Base-by-base conservation (phyloP, 352 stramenopile genomes). In the Globisporangium viniferum region DNA sequence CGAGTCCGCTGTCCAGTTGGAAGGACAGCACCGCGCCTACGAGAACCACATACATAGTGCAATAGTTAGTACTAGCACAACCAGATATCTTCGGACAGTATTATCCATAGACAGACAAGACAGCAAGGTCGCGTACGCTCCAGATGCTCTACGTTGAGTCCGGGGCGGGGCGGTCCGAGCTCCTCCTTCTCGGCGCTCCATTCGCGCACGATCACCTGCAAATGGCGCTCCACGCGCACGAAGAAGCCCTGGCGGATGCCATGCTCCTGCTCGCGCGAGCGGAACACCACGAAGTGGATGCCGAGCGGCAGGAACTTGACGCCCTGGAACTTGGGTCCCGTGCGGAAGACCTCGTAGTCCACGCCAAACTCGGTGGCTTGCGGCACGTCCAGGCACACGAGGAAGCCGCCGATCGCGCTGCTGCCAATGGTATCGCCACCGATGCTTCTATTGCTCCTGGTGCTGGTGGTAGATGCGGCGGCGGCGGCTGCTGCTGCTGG, bases 341-440 rank as follows among this genome's bases (percentile, higher is more conserved):
- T 94, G 61, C 88, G 84, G 68, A 94, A 96, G 18, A 93, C 78
- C 64, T 94, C 84, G 69, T 96, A 96, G 75, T 96, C 88, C 57
- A 96, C 75, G 62, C 88, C 88, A 46, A 96, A 93, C 73, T 96
- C 88, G 6, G 84, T 94, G 58, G 66, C 77, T 59, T 75, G 51
- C 10, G 88, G 88, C n/a, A 96, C 86, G 49, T 93, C 84, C 39
- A 96, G 74, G 72, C 88, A 96, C 66, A 96, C 86, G 41, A 96
- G 71, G 58, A 92, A 92, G 53, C 86, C 86, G 46, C 87, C 85
- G 33, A 88, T 31, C 22, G 66, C 71, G 61, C 61, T 56, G 48
- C 12, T 54, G 24, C 9, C 36, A 5, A 27, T 10, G 9, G 8
- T 12, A 58, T 36, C 5, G 4, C 5, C 14, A 31, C 12, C 22